Evolutionary conservation across 192 early-diverging fungal genomes (phyloP).

Genomic region (Coemansia sp.): DNA sequence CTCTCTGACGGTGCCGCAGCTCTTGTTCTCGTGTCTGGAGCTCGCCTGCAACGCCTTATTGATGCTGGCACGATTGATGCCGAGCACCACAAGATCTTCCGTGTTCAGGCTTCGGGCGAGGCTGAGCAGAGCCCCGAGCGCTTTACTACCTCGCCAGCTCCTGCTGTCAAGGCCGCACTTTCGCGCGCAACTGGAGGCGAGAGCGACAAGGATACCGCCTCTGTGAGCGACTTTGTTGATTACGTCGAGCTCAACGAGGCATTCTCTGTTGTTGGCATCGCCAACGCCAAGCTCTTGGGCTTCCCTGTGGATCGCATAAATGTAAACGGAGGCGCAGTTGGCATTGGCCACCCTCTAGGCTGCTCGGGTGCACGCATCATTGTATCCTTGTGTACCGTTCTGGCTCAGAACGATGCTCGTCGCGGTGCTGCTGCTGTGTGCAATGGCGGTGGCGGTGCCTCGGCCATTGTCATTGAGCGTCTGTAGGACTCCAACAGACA

Average conservation of each 20-base stretch:
- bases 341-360: conserved; percentile 98
- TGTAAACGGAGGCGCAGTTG: conserved; percentile 94
- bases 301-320: conserved; percentile 83
- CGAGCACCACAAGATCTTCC: conserved; percentile 37
- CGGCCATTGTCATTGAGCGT: conserved; percentile 78
- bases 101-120: conserved; percentile 72
- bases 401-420: conserved; percentile 74
- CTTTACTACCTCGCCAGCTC: conserved; percentile 76
- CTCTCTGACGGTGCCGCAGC: conserved; percentile 84
- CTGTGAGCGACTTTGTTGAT: conserved; percentile 67
- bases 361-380: conserved; percentile 92
- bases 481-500: conserved; percentile 26
- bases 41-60: conserved; percentile 57
- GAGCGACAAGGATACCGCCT: conserved; percentile 49
- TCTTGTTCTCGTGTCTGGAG: conserved; percentile 71
- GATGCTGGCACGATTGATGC: conserved; percentile 41
- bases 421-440: conserved; percentile 93
- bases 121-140: conserved; percentile 73
- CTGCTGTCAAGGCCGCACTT: conserved; percentile 81
- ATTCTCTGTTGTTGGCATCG: conserved; percentile 81
- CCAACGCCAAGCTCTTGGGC: conserved; percentile 82
- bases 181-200: conserved; percentile 59
- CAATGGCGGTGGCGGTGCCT: conserved; percentile 96
- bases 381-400: conserved; percentile 75
- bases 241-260: conserved; percentile 87